Evolutionary conservation across 2,329 filamentous ascomycete species (phyloP).

Genomic region (Colletotrichum sp.): DNA sequence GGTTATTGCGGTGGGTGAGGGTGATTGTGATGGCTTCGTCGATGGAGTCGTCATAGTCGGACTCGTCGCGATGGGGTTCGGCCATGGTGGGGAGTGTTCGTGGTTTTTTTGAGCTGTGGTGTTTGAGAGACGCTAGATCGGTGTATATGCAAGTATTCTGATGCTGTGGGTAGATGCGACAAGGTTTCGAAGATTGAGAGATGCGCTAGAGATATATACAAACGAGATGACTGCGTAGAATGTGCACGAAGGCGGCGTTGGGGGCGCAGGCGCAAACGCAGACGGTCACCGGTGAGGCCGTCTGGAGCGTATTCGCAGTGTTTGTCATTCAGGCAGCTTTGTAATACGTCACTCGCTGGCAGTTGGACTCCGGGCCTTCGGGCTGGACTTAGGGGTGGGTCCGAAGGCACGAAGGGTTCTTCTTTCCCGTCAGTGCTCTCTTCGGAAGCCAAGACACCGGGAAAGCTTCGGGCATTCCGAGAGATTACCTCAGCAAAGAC

Average conservation of each 20-base stretch:
- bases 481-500: neutral
- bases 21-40: constrained; percentile 44
- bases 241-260: neutral
- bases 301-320: constrained; percentile 23
- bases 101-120: neutral
- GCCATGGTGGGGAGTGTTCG: constrained; percentile 5
- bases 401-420: neutral
- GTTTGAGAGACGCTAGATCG: neutral
- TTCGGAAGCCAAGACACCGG: neutral
- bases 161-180: neutral
- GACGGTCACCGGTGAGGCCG: constrained; percentile 17
- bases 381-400: neutral
- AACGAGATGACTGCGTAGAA: neutral
- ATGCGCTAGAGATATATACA: neutral
- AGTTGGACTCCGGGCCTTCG: neutral
- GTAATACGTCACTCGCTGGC: constrained; percentile 40
- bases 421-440: neutral
- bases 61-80: constrained; percentile 15
- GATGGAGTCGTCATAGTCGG: constrained; percentile 16
- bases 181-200: neutral
- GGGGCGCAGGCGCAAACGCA: constrained; percentile 5
- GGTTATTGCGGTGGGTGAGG: constrained; percentile 51
- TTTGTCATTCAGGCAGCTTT: constrained; percentile 40
- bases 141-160: constrained; percentile 24
- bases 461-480: neutral